Evolutionary conservation across 169 alveolate genomes (phyloP).

Genomic region (Cryptosporidium baileyi): DNA sequence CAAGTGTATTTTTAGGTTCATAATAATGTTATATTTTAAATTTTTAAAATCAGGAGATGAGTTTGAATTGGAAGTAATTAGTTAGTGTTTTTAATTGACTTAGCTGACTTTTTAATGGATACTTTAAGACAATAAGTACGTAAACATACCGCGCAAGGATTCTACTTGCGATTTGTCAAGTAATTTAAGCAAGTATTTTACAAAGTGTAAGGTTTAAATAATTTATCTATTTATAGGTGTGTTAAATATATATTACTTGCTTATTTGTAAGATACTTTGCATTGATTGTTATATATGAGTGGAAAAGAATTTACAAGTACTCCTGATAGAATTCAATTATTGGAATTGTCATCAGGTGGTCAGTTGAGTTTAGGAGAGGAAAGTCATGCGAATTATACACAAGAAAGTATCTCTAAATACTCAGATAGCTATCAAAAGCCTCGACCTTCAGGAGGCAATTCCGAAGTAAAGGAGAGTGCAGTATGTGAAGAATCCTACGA

Average conservation of each 20-base stretch:
- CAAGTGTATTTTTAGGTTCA: too few species aligned
- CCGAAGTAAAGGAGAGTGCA: too few species aligned
- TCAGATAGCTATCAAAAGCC: background rate
- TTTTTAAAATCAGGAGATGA: too few species aligned
- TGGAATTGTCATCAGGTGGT: background rate
- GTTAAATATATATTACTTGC: background rate
- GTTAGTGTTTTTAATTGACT: too few species aligned
- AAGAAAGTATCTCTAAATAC: background rate
- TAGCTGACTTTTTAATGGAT: too few species aligned
- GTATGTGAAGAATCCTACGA: too few species aligned
- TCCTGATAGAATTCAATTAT: background rate
- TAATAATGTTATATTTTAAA: too few species aligned
- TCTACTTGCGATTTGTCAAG: constrained; percentile 32
- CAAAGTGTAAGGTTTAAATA: too few species aligned
- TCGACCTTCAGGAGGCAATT: background rate
- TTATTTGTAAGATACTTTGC: background rate
- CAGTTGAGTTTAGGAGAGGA: background rate
- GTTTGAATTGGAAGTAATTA: too few species aligned
- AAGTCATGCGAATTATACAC: background rate
- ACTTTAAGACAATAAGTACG: too few species aligned
- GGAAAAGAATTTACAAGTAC: background rate
- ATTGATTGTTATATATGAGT: background rate
- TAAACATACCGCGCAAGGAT: constrained; percentile 31
- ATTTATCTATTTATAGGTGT: background rate
- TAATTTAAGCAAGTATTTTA: too few species aligned